Percentiles rank a stretch among this genome's conserved stretches.
These are phyloP conservation scores for Heliosperma pusillum DNA, from an alignment of 148 eudicot species.

Conservation along the genomic window DNA sequence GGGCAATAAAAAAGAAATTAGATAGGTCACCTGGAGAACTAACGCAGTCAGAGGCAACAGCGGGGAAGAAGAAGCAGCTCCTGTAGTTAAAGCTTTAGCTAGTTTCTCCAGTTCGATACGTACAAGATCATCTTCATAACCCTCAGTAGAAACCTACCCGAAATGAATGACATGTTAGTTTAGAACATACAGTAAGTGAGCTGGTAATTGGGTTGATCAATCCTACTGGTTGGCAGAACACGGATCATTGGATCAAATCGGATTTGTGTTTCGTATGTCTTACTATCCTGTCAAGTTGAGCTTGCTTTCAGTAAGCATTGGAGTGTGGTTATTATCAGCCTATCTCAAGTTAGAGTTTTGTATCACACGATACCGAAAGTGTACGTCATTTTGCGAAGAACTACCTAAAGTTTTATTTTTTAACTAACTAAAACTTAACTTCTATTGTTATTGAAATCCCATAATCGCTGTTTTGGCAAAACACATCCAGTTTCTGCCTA, in stretches of 20 bases:
- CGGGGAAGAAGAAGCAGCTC: constrained; percentile 54
- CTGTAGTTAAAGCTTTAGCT: constrained; percentile 49
- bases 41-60: constrained; percentile 63
- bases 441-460: too few species aligned
- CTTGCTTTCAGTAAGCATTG: neutral
- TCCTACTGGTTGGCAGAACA: neutral
- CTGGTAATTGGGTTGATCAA: neutral
- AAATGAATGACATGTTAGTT: neutral
- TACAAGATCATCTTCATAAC: constrained; percentile 49
- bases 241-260: neutral
- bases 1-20: neutral
- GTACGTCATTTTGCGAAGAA: neutral
- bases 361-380: neutral
- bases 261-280: neutral
- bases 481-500: too few species aligned
- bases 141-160: constrained; percentile 60
- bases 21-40: constrained; percentile 62
- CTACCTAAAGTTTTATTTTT: neutral
- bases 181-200: neutral
- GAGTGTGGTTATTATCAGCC: neutral
- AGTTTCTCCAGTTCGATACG: constrained; percentile 56
- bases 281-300: neutral
- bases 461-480: too few species aligned
- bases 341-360: neutral
- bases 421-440: too few species aligned